Evolutionary conservation across 257 asterid genomes (phyloP), one percentile per base, ranked within the genome.

Genomic region (Datura wrightii): DNA sequence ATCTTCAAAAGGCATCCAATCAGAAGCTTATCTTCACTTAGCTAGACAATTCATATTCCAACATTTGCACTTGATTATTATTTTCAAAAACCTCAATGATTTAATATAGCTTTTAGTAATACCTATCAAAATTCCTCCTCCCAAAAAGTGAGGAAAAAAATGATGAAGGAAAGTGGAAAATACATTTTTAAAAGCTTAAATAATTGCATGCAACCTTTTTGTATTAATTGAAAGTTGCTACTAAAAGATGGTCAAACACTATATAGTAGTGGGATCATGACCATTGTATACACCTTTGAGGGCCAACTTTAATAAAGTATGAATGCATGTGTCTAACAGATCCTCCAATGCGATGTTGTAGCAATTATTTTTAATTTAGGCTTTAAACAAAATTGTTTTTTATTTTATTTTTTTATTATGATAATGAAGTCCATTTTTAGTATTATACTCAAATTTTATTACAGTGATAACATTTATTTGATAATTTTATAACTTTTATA

Each of bases 71-170:
- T 74, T 46, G 10, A 24, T 24, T 24, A 24, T 24, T 24, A 24
- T 24, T 24, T 0, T 24, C 31, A 24, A 24, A 39, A 11, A 0
- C 2, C 13, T 19, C 44, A 76, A 76, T 76, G n/a, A 76, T 76
- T 76, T 76, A 52, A 76, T 52, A 16, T 31, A 13, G 31, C 82
- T 76, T 76, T 76, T 50, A 24, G 31, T 31, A 50, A 7, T 50
- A 76, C 62, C 62, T 31, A 76, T 76, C 62, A 76, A 76, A 50
- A 50, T 50, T 76, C 62, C 50, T 50, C 46, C 46, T 39, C 63
- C 82, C 41, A 1, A 76, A 76, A 50, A 76, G 62, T 31, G 82
- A 76, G 63, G 82, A 52, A 76, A 76, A 76, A 76, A 50, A 46
- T 76, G 44, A 50, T 31, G 42, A 11, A 24, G 62, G 56, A 76